Conservation (phyloP, 2,329 filamentous ascomycete species). For the Fusarium subglutinans region DNA sequence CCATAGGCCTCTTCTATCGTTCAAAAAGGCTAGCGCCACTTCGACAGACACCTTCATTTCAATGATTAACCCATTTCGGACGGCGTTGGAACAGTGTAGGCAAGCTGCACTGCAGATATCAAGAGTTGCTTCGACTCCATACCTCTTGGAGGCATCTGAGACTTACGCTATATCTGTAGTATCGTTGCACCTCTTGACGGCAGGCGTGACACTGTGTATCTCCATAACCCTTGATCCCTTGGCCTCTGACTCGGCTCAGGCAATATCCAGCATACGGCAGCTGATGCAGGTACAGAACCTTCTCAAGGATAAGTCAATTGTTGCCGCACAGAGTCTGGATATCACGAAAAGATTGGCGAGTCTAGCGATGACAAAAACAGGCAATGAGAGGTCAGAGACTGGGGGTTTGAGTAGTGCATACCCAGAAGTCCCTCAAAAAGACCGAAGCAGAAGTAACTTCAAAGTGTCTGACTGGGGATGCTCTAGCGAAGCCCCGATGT, state of each 20-base stretch:
- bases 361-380: neutral
- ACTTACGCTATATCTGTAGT: neutral
- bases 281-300: neutral
- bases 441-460: accelerated
- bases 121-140: neutral
- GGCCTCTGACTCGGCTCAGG: accelerated
- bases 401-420: accelerated
- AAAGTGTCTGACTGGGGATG: accelerated
- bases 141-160: neutral
- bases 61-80: neutral
- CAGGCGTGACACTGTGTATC: neutral
- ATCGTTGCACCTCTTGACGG: neutral
- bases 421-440: neutral
- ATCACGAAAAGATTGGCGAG: neutral
- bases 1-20: slow-evolving; percentile 33
- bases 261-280: neutral
- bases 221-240: neutral
- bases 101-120: neutral
- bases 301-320: neutral
- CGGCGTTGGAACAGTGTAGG: neutral
- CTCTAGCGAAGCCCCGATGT: too few species aligned
- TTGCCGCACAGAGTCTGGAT: neutral
- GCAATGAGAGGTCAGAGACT: accelerated
- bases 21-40: neutral
- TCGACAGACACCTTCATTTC: accelerated